These are phyloP conservation scores for Cutaneotrichosporon mucoides DNA, from an alignment of 1,284 basidiomycete genomes.

Conservation along the genomic window DNA sequence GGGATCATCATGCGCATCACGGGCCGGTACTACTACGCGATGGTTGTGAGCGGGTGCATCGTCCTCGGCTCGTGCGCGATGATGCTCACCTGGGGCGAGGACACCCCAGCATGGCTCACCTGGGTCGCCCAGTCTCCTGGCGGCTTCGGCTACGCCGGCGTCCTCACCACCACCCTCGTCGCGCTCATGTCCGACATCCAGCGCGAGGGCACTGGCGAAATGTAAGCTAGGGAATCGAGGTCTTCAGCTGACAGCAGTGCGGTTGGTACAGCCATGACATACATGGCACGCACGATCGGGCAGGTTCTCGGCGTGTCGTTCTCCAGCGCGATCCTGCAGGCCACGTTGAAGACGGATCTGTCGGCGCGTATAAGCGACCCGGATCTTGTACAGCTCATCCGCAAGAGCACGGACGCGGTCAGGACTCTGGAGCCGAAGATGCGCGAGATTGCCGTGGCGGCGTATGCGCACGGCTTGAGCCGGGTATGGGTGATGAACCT, in stretches of 20 bases:
- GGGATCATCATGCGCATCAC: slow-evolving; percentile 82
- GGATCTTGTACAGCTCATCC: slow-evolving; percentile 56
- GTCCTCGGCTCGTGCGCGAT: slow-evolving; percentile 25
- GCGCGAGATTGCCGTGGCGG: slow-evolving; percentile 65
- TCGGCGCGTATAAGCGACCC: slow-evolving; percentile 65
- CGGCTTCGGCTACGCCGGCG: slow-evolving; percentile 40
- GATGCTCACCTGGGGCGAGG: slow-evolving; percentile 31
- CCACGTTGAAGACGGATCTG: slow-evolving; percentile 65
- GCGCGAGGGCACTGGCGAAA: slow-evolving; percentile 33
- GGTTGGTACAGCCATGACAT: slow-evolving; percentile 82
- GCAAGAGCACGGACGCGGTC: slow-evolving; percentile 78
- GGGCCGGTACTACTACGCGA: slow-evolving; percentile 68
- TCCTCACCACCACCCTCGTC: slow-evolving; percentile 36
- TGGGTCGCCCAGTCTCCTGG: slow-evolving; percentile 35
- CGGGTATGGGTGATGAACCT: slow-evolving; percentile 78
- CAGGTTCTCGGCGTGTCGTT: slow-evolving; percentile 87
- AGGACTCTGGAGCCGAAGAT: slow-evolving; percentile 60
- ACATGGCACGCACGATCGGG: slow-evolving; percentile 81
- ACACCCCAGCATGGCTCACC: slow-evolving; percentile 53
- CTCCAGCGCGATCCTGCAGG: slow-evolving; percentile 72
- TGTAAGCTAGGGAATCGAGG: slow-evolving; percentile 20
- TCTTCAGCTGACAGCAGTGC: slow-evolving; percentile 39
- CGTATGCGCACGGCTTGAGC: slow-evolving; percentile 76
- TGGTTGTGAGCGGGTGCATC: slow-evolving; percentile 19
- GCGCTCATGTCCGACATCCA: slow-evolving; percentile 38